Base-by-base conservation (phyloP, 306 rosid genomes). In the Urtica urens region DNA sequence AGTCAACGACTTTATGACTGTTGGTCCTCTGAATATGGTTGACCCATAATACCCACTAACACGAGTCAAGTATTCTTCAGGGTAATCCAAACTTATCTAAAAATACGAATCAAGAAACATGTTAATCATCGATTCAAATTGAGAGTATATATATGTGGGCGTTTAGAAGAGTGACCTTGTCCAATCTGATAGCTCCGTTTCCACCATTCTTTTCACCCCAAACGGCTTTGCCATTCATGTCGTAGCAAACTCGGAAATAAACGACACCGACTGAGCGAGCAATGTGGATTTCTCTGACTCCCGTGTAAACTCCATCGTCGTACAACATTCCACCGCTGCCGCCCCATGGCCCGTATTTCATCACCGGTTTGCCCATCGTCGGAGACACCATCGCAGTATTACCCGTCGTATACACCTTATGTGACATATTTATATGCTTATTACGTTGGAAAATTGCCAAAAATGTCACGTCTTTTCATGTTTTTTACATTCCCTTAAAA, bases 321-420 rank as follows among this genome's bases (percentile, higher is more conserved):
- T 77, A 83, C 34, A 57, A 22, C 44, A 55, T 45, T 38, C 90
- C 90, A 1, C 86, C 76, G 18, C 27, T 27, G 37, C 94, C 90
- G 46, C 94, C 94, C 86, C 86, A 79, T 15, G 94, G 90, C 19
- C 90, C 94, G 51, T 65, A 77, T 17, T 22, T 14, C 35, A 38
- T 35, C 16, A 37, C 37, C 4, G 17, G 47, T 53, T 13, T 39
- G 15, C 23, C 35, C 15, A 8, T 23, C 11, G 20, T 18, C 16
- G 44, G 44, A 2, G 24, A 9, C 47, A 14, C 48, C 13, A 14
- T 23, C 10, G 24, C 6, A 17, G 7, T 53, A 23, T 16, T 35
- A 9, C 23, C 3, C 7, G 47, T 23, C 11, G 5, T 25, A 31
- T 53, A 53, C 12, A 39, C 5, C 57, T 52, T 27, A 33, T n/a